Conservation (phyloP, 2,329 filamentous ascomycete species). For the Aspergillus spinulosporus region DNA sequence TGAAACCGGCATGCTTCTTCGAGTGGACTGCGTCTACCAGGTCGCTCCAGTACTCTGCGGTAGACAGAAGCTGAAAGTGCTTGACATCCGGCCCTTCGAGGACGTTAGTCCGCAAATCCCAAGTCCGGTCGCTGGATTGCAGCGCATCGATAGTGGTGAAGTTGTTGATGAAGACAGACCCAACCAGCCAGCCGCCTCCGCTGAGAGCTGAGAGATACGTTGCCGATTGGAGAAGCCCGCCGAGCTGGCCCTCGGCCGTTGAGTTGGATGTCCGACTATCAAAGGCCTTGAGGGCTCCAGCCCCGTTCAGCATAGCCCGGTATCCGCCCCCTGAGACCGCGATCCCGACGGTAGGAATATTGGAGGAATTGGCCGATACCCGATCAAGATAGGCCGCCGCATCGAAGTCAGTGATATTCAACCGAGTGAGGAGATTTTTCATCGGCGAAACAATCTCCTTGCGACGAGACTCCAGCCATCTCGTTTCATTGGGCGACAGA, state of each 20-base stretch:
- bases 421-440: slow-evolving; percentile 67
- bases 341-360: slow-evolving; percentile 69
- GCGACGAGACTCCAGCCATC: slow-evolving; percentile 72
- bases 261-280: slow-evolving; percentile 69
- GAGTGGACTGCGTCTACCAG: slow-evolving; percentile 58
- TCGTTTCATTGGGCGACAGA: slow-evolving; percentile 70
- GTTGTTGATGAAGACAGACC: slow-evolving; percentile 76
- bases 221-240: slow-evolving; percentile 75
- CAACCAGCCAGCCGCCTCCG: slow-evolving; percentile 80
- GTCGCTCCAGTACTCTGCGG: slow-evolving; percentile 63
- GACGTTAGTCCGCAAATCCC: slow-evolving; percentile 47
- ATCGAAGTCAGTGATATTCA: slow-evolving; percentile 75
- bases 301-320: slow-evolving; percentile 80
- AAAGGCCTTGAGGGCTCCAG: slow-evolving; percentile 77
- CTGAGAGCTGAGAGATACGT: slow-evolving; percentile 82
- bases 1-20: slow-evolving; percentile 65
- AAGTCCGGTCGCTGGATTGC: slow-evolving; percentile 26
- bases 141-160: slow-evolving; percentile 62
- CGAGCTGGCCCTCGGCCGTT: slow-evolving; percentile 66
- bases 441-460: slow-evolving; percentile 72
- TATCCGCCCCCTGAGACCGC: slow-evolving; percentile 84
- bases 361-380: slow-evolving; percentile 56
- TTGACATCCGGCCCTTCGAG: slow-evolving; percentile 42
- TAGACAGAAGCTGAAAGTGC: slow-evolving; percentile 46
- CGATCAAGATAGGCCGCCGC: slow-evolving; percentile 69